A percentile compares a stretch with the other conserved stretches of the same genome.
Evolutionary conservation across 2,329 filamentous ascomycete species (phyloP).

Genomic region (Exserohilum turcica): DNA sequence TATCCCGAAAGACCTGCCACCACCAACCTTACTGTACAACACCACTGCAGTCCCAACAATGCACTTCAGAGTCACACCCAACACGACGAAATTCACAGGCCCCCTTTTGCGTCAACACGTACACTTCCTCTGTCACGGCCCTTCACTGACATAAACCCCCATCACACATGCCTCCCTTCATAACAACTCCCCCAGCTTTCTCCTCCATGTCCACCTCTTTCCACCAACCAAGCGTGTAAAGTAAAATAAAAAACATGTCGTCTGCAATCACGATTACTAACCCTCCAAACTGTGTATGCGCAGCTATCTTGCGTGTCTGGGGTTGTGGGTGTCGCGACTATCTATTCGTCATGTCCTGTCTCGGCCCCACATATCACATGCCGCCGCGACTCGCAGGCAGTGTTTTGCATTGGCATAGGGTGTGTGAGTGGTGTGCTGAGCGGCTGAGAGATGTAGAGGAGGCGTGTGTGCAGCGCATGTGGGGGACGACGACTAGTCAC

Average conservation of each 20-base stretch:
- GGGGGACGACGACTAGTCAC: too few relatives aligned
- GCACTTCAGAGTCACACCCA: too few relatives aligned
- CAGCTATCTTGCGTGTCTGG: background rate
- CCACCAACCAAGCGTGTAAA: too few relatives aligned
- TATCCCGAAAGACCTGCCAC: too few relatives aligned
- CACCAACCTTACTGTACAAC: too few relatives aligned
- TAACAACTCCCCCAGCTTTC: background rate
- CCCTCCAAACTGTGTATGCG: constrained; percentile 5
- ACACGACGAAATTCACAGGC: too few relatives aligned
- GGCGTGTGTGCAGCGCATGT: background rate
- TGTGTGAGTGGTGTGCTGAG: background rate
- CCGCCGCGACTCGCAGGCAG: background rate
- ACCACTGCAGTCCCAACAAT: too few relatives aligned
- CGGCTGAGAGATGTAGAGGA: background rate
- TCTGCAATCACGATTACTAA: too few relatives aligned
- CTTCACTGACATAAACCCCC: background rate
- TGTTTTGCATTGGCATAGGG: background rate
- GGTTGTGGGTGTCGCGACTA: constrained; percentile 2
- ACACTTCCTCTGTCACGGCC: background rate
- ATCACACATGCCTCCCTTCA: background rate
- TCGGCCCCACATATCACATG: background rate
- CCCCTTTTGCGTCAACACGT: background rate
- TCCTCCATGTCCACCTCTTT: too few relatives aligned
- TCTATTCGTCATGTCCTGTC: background rate
- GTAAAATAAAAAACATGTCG: too few relatives aligned